Percentiles rank a stretch among this genome's conserved stretches.
Conservation (phyloP, 1,139 yeast genomes). For the Yamadazyma atmosphaerica region DNA sequence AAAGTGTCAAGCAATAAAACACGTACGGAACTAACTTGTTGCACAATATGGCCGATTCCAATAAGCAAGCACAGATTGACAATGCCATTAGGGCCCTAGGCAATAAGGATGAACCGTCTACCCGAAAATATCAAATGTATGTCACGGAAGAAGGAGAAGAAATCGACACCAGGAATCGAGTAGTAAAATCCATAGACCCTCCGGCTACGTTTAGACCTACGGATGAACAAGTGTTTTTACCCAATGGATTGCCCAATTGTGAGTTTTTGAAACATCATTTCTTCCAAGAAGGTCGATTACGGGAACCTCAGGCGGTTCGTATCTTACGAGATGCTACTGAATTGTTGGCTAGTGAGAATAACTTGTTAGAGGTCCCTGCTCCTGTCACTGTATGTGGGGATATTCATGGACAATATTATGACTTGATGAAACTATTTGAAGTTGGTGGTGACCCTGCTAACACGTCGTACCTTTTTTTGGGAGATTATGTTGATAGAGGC, state of each 20-base stretch:
- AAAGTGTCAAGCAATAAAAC: no score
- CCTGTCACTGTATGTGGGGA: slow-evolving; percentile 98
- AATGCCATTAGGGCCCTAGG: slow-evolving; percentile 78
- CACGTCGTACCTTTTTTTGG: slow-evolving; percentile 81
- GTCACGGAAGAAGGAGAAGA: slow-evolving; percentile 69
- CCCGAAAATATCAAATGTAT: slow-evolving; percentile 44
- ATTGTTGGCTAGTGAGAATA: slow-evolving; percentile 72
- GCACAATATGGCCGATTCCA: slow-evolving; percentile 9
- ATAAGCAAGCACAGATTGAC: slow-evolving; percentile 48
- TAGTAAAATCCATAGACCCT: slow-evolving; percentile 61
- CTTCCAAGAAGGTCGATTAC: slow-evolving; percentile 75
- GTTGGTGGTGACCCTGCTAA: slow-evolving; percentile 87
- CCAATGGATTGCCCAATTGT: slow-evolving; percentile 70
- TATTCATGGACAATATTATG: slow-evolving; percentile 93
- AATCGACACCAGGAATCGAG: slow-evolving; percentile 68
- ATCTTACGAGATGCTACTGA: slow-evolving; percentile 71
- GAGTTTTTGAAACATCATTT: slow-evolving; percentile 74
- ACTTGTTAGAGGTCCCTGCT: slow-evolving; percentile 77
- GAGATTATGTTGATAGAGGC: slow-evolving; percentile 97
- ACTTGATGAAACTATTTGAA: slow-evolving; percentile 86
- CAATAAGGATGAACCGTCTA: slow-evolving; percentile 32
- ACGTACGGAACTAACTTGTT: no score
- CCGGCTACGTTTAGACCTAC: slow-evolving; percentile 69
- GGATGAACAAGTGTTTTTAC: slow-evolving; percentile 64
- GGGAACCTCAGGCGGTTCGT: slow-evolving; percentile 67